Conservation (phyloP, 257 asterid genomes). For the Solanum gandarillasii region DNA sequence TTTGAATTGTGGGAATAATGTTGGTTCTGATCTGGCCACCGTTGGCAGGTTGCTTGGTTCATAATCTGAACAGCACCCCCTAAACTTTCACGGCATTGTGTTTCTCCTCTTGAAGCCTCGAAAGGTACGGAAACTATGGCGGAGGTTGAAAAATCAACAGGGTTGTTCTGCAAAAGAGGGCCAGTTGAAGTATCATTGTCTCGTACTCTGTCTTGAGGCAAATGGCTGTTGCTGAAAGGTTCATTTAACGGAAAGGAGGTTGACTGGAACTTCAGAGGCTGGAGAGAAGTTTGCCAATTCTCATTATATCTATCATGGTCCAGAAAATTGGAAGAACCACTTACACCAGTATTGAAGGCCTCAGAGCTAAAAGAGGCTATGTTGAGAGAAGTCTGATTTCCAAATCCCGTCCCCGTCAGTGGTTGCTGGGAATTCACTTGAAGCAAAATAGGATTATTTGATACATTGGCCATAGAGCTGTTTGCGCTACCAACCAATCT, state of each 20-base stretch:
- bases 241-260: conserved; percentile 32
- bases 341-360: conserved; percentile 22
- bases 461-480: conserved; percentile 20
- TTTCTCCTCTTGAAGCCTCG: conserved; percentile 37
- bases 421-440: conserved; percentile 43
- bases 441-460: conserved; percentile 25
- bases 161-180: conserved; percentile 26
- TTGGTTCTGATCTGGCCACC: conserved; percentile 35
- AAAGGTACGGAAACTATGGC: conserved; percentile 23
- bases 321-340: conserved; percentile 34
- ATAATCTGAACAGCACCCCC: conserved; percentile 22
- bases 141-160: conserved; percentile 29
- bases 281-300: conserved; percentile 34
- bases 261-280: conserved; percentile 29
- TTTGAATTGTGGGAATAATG: conserved; percentile 20
- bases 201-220: conserved; percentile 27
- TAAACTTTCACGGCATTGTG: conserved; percentile 32
- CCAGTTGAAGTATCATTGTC: conserved; percentile 26
- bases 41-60: conserved; percentile 23
- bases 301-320: conserved; percentile 42
- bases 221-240: conserved; percentile 28
- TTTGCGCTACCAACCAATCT: conserved; percentile 28
- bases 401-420: conserved; percentile 29
- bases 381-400: conserved; percentile 29
- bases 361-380: conserved; percentile 39